A percentile compares a stretch with the other conserved stretches of the same genome.
These are phyloP conservation scores for Pichia pseudocactophila DNA, from an alignment of 805 yeast species.

Conservation along the genomic window DNA sequence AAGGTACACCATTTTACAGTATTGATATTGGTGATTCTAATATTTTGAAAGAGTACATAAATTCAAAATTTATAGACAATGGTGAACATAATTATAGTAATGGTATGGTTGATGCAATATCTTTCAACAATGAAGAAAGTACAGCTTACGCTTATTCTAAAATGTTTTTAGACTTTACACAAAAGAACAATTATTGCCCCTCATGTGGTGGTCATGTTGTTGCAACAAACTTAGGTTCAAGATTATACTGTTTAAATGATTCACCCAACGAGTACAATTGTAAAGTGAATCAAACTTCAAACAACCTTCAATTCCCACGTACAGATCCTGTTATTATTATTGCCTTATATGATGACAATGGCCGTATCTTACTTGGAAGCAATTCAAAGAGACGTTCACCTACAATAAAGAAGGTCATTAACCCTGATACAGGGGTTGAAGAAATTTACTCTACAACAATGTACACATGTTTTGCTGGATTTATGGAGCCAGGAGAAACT, in stretches of 20 bases:
- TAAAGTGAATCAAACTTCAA: slow-evolving; percentile 33
- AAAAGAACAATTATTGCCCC: slow-evolving; percentile 67
- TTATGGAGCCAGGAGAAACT: slow-evolving; percentile 91
- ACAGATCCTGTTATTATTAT: slow-evolving; percentile 85
- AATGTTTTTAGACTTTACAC: slow-evolving; percentile 80
- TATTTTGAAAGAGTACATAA: slow-evolving; percentile 2
- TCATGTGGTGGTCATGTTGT: slow-evolving; percentile 68
- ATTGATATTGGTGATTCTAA: slow-evolving; percentile 41
- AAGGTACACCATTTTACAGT: slow-evolving; percentile 58
- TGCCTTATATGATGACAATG: slow-evolving; percentile 58
- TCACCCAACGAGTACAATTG: slow-evolving; percentile 20
- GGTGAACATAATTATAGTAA: neutral
- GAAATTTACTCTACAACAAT: slow-evolving; percentile 29
- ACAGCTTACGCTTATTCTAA: slow-evolving; percentile 72
- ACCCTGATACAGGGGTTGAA: slow-evolving; percentile 43
- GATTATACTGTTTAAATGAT: slow-evolving; percentile 40
- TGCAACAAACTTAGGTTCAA: slow-evolving; percentile 63
- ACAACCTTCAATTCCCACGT: slow-evolving; percentile 83
- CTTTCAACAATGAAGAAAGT: slow-evolving; percentile 36
- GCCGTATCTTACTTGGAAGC: slow-evolving; percentile 60
- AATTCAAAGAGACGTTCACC: slow-evolving; percentile 34
- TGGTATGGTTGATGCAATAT: slow-evolving; percentile 15
- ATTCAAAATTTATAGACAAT: neutral
- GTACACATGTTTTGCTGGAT: slow-evolving; percentile 89
- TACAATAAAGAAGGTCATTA: slow-evolving; percentile 45